These are phyloP conservation scores for Aulographum hederae DNA, from an alignment of 2,329 filamentous ascomycete genomes.

Conservation along the genomic window DNA sequence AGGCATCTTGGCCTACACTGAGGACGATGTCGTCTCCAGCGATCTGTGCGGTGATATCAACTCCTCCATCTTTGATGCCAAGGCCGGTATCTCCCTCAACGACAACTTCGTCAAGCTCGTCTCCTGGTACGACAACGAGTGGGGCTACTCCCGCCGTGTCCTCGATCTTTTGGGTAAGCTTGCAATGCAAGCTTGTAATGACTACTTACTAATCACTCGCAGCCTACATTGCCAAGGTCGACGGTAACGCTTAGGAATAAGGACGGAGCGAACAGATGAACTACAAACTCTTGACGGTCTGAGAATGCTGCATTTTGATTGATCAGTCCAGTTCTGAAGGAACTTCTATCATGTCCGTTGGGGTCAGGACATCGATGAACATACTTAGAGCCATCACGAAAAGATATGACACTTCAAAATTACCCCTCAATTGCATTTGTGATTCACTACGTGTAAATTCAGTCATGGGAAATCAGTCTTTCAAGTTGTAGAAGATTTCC, in stretches of 20 bases:
- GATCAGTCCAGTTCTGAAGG: too few relatives aligned
- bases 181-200: neutral
- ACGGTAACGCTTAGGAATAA: conserved; percentile 23
- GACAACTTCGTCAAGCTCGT: conserved; percentile 98
- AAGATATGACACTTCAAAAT: too few relatives aligned
- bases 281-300: too few relatives aligned
- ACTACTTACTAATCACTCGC: conserved; percentile 1
- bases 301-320: too few relatives aligned
- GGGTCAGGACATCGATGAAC: too few relatives aligned
- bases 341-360: too few relatives aligned
- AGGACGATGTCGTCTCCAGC: conserved; percentile 89
- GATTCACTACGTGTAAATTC: too few relatives aligned
- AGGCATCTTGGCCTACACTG: conserved; percentile 86
- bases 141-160: conserved; percentile 86
- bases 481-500: too few relatives aligned
- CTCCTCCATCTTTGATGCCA: conserved; percentile 98
- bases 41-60: conserved; percentile 83
- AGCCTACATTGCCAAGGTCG: conserved; percentile 24
- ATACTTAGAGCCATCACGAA: too few relatives aligned
- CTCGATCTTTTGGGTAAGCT: conserved; percentile 25
- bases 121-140: conserved; percentile 99
- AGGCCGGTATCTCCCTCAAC: conserved; percentile 98
- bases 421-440: too few relatives aligned
- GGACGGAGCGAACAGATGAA: conserved; percentile 19
- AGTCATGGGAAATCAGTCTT: too few relatives aligned